Evolutionary conservation across 768 basidiomycete genomes (phyloP).

Genomic region (Mycena rosella): DNA sequence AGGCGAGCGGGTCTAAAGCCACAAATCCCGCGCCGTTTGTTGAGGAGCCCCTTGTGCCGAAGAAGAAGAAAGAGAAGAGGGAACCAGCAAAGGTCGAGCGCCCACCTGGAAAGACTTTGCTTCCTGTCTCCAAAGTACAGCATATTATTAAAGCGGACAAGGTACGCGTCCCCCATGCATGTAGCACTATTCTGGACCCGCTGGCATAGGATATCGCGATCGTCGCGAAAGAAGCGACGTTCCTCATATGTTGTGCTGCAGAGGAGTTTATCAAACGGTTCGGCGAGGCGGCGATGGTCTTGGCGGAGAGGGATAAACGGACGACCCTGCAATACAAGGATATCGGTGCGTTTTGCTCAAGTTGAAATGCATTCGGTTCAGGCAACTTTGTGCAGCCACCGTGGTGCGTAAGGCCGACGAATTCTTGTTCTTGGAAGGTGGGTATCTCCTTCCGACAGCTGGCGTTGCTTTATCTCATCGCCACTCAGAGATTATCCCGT

Average conservation of each 20-base stretch:
- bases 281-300: slow-evolving; percentile 75
- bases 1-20: slow-evolving; percentile 11
- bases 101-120: slow-evolving; percentile 74
- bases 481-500: slow-evolving; percentile 68
- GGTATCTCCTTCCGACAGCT: slow-evolving; percentile 11
- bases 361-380: neutral
- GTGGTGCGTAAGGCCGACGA: slow-evolving; percentile 78
- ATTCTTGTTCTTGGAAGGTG: slow-evolving; percentile 85
- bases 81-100: slow-evolving; percentile 44
- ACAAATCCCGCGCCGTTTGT: neutral
- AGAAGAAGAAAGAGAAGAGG: slow-evolving; percentile 47
- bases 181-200: slow-evolving; percentile 7
- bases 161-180: slow-evolving; percentile 51
- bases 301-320: slow-evolving; percentile 79
- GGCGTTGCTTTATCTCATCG: slow-evolving; percentile 7
- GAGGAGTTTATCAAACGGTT: slow-evolving; percentile 90
- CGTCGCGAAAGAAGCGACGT: slow-evolving; percentile 81
- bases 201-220: slow-evolving; percentile 76
- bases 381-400: slow-evolving; percentile 56
- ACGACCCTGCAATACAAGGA: slow-evolving; percentile 84
- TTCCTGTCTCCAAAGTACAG: slow-evolving; percentile 85
- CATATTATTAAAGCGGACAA: slow-evolving; percentile 90
- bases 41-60: slow-evolving; percentile 30
- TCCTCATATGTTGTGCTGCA: slow-evolving; percentile 85
- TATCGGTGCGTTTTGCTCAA: slow-evolving; percentile 65